These are phyloP conservation scores for Ceratobasidium sp. DNA, from an alignment of 1,284 basidiomycete genomes.

Conservation along the genomic window DNA sequence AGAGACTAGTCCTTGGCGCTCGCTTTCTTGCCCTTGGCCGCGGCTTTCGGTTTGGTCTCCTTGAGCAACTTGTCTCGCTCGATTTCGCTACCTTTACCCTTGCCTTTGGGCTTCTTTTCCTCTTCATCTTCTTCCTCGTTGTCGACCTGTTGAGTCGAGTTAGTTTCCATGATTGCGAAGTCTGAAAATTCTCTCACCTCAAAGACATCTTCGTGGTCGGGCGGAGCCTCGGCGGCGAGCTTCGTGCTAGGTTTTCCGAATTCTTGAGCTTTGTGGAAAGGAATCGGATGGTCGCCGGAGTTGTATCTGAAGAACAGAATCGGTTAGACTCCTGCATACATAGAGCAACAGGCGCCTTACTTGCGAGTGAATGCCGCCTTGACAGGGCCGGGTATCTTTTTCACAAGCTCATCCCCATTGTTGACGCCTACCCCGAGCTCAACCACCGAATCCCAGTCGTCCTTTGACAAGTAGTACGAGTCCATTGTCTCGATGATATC, in stretches of 20 bases:
- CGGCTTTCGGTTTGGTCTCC: constrained; percentile 60
- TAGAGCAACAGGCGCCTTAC: constrained; percentile 61
- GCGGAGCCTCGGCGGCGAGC: constrained; percentile 72
- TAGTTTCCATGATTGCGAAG: constrained; percentile 50
- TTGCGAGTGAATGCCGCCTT: constrained; percentile 90
- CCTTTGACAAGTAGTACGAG: constrained; percentile 91
- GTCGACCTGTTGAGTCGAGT: constrained; percentile 58
- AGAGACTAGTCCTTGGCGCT: constrained; percentile 48
- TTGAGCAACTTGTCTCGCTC: constrained; percentile 69
- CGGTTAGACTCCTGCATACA: constrained; percentile 26
- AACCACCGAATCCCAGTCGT: constrained; percentile 96
- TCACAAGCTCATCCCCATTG: constrained; percentile 79
- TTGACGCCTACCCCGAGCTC: constrained; percentile 91
- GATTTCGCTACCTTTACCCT: constrained; percentile 60
- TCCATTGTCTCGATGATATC: constrained; percentile 92
- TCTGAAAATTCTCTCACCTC: constrained; percentile 60
- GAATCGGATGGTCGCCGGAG: constrained; percentile 85
- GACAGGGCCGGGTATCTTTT: constrained; percentile 84
- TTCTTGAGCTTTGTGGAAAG: constrained; percentile 88
- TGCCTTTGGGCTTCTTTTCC: constrained; percentile 57
- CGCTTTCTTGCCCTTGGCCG: constrained; percentile 52
- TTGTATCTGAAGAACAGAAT: constrained; percentile 77
- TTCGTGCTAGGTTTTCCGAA: constrained; percentile 84
- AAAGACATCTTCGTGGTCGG: constrained; percentile 91
- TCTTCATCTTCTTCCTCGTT: constrained; percentile 62